A percentile compares a stretch with the other conserved stretches of the same genome.
Evolutionary conservation across 2,329 filamentous ascomycete genomes (phyloP).

Genomic region (Fusarium sp.): DNA sequence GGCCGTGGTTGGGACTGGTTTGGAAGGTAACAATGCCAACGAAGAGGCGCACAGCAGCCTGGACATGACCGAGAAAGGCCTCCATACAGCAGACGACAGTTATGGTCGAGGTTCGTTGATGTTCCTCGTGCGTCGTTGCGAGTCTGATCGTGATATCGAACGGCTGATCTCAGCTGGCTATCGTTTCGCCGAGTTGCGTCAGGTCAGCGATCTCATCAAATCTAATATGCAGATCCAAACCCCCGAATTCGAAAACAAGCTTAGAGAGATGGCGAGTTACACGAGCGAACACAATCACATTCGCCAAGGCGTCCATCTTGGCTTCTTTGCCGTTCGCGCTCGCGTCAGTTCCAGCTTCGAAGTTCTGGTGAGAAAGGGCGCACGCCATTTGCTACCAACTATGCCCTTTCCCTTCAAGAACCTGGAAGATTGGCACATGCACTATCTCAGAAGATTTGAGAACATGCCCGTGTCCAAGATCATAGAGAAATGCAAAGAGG

Average conservation of each 20-base stretch:
- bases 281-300: constrained; percentile 59
- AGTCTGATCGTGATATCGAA: constrained; percentile 66
- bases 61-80: constrained; percentile 56
- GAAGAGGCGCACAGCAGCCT: constrained; percentile 44
- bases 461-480: constrained; percentile 53
- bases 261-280: constrained; percentile 73
- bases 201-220: constrained; percentile 75
- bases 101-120: constrained; percentile 81
- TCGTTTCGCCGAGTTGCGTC: constrained; percentile 77
- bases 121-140: constrained; percentile 77
- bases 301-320: constrained; percentile 65
- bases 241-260: constrained; percentile 67
- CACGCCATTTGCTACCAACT: constrained; percentile 70
- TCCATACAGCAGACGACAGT: constrained; percentile 45
- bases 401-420: constrained; percentile 63
- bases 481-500: constrained; percentile 49
- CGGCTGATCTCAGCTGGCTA: constrained; percentile 77
- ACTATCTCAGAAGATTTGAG: constrained; percentile 64
- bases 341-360: constrained; percentile 68
- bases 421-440: constrained; percentile 66
- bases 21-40: constrained; percentile 16
- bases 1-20: constrained; percentile 13
- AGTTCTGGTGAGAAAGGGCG: constrained; percentile 67
- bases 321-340: constrained; percentile 67
- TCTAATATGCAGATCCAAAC: constrained; percentile 79